Evolutionary conservation across 306 rosid genomes (phyloP).

Genomic region (Ormosia emarginata): DNA sequence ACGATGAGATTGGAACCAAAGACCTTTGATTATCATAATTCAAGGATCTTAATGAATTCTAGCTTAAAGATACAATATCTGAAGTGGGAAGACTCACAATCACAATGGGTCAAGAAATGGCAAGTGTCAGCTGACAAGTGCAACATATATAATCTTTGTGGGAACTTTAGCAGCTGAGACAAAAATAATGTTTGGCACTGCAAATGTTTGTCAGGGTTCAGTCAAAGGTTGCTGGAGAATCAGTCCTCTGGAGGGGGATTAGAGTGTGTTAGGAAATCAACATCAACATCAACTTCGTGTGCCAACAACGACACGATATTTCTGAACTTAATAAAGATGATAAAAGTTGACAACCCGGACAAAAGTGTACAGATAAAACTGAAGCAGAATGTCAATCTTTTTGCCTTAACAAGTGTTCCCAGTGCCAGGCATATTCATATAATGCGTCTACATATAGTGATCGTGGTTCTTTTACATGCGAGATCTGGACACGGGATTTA

Average conservation of each 20-base stretch:
- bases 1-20: too few relatives aligned
- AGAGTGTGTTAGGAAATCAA: conserved; percentile 24
- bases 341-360: background rate
- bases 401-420: background rate
- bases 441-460: background rate
- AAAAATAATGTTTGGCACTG: background rate
- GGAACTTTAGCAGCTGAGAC: conserved; percentile 37
- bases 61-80: background rate
- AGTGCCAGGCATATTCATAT: conserved; percentile 45
- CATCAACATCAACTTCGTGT: background rate
- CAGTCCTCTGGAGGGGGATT: background rate
- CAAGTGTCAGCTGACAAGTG: conserved; percentile 2
- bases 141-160: conserved; percentile 25
- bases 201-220: conserved; percentile 52
- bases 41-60: conserved; percentile 26
- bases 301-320: background rate
- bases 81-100: background rate
- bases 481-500: conserved; percentile 20
- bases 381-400: conserved; percentile 14
- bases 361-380: rapidly evolving
- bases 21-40: too few relatives aligned
- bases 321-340: conserved; percentile 13
- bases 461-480: background rate
- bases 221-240: background rate
- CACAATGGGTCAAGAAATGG: background rate